Evolutionary conservation across 2,329 filamentous ascomycete genomes (phyloP), one percentile per base, ranked within the genome.

Genomic region (Aspergillus phoenicis): DNA sequence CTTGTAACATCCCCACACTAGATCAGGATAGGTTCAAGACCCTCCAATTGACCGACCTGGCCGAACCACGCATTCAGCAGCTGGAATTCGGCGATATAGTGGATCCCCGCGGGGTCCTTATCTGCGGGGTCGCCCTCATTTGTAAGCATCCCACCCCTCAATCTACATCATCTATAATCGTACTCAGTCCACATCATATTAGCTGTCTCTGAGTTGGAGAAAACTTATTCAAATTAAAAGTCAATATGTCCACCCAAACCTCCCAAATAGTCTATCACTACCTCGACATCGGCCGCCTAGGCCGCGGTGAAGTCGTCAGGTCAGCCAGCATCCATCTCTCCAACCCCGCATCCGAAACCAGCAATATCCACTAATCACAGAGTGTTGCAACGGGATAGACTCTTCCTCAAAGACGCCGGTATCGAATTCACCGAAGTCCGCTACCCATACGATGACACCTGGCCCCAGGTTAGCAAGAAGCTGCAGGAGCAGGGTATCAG

Each of bases 391-490:
- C 13, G 4, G n/a, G n/a, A 15, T 41, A 73, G 70, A 2, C 61
- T 74, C 5, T 74, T 74, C 48, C 47, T 74, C 39, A 69, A 66
- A 38, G 71, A 74, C 39, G 65, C 70, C 1, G 69, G 70, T 0
- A 66, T 74, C 48, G 65, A 71, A 8, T 64, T 67, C 56, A 62
- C 68, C 54, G 68, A 76, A 20, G 63, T 67, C 49, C 68, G 69
- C 13, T 74, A 75, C 58, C 57, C 69, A 0, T 71, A 61, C 17
- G 71, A 75, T 36, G 60, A 65, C 13, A 70, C 68, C 8, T 74
- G 73, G 72, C 53, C 62, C 1, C 24, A 58, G 15, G 66, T 62
- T 4, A 73, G 70, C 38, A 60, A 71, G 11, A 66, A 68, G 49
- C 63, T 78, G 5, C 61, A 72, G 38, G 28, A 71, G 10, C 61